Evolutionary conservation across 768 basidiomycete species (phyloP), one percentile per base, ranked within the genome.

Genomic region (Pisolithus marmoratus): DNA sequence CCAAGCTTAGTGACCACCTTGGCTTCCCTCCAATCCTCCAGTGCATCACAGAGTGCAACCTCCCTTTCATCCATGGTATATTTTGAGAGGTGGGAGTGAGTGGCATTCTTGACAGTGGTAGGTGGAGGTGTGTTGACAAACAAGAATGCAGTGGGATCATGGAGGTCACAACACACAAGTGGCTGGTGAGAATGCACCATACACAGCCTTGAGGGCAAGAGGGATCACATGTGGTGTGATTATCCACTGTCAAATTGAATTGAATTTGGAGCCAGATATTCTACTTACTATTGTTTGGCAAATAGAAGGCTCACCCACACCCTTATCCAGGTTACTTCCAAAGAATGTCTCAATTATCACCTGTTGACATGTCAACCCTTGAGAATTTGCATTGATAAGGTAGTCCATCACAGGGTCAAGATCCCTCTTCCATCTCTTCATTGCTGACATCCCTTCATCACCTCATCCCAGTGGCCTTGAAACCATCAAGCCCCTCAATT

Each of bases 81-180:
- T 38, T 59, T 52, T 23, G 60, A 29, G 5, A 34, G 31, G 31
- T 34, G 31, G 12, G 31, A 34, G 12, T 14, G 31, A 12, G 31
- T 14, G 12, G 31, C 11, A 5, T 12, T 34, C 31, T 14, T 34
- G 12, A 14, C 11, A 26, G 38, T 34, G n/a, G n/a, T n/a, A n/a
- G n/a, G n/a, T n/a, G n/a, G n/a, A n/a, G 3, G 40, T 26, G 15
- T 29, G 48, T 12, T 8, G 52, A 29, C 5, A 24, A 41, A 26
- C 1, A 38, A 12, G 44, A 58, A 58, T 7, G 31, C 11, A 7
- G 15, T 24, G 2, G 63, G 63, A 27, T 52, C 46, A 45, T 62
- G 62, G 23, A 67, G 34, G 26, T 60, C 59, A 43, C 63, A 67
- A 59, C 66, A 68, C n/a, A 62, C 31, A 9, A 44, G 12, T 14